These are phyloP conservation scores for Didymosphaeria variabile DNA, from an alignment of 2,329 filamentous ascomycete species.

Conservation along the genomic window DNA sequence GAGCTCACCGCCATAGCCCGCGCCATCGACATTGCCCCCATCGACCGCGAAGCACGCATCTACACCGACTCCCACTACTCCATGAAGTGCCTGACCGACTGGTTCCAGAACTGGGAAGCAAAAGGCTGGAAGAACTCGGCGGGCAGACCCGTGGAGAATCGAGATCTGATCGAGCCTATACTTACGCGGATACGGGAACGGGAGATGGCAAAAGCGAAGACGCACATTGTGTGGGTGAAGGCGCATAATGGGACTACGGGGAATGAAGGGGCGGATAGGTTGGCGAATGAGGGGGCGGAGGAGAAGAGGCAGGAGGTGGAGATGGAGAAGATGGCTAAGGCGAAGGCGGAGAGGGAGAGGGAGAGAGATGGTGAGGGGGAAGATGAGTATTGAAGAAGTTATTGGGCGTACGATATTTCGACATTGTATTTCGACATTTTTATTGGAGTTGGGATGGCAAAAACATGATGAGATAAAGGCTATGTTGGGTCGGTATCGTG, in stretches of 20 bases:
- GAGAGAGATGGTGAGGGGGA: neutral
- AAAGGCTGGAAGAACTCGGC: slow-evolving; percentile 80
- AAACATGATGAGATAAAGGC: neutral
- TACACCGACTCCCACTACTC: slow-evolving; percentile 90
- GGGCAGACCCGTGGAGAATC: slow-evolving; percentile 81
- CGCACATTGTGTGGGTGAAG: slow-evolving; percentile 87
- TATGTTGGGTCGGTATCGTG: too few relatives aligned
- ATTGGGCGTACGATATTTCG: too few relatives aligned
- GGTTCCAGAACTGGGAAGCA: slow-evolving; percentile 79
- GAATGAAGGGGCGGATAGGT: slow-evolving; percentile 10
- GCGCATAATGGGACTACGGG: slow-evolving; percentile 70
- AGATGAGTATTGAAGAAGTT: neutral
- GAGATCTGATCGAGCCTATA: slow-evolving; percentile 80
- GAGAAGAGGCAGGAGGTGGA: slow-evolving; percentile 11
- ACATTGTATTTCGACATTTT: neutral
- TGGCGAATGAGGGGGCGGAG: slow-evolving; percentile 12
- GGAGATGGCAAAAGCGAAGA: slow-evolving; percentile 61
- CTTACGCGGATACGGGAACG: slow-evolving; percentile 76
- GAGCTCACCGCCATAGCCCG: slow-evolving; percentile 89
- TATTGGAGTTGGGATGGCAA: neutral
- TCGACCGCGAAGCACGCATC: slow-evolving; percentile 75
- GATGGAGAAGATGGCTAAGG: neutral
- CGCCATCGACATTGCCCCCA: slow-evolving; percentile 78
- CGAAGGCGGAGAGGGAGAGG: neutral
- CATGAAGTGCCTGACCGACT: slow-evolving; percentile 87